Conservation (phyloP, 805 yeast genomes). For the Spathaspora gorwiae region DNA sequence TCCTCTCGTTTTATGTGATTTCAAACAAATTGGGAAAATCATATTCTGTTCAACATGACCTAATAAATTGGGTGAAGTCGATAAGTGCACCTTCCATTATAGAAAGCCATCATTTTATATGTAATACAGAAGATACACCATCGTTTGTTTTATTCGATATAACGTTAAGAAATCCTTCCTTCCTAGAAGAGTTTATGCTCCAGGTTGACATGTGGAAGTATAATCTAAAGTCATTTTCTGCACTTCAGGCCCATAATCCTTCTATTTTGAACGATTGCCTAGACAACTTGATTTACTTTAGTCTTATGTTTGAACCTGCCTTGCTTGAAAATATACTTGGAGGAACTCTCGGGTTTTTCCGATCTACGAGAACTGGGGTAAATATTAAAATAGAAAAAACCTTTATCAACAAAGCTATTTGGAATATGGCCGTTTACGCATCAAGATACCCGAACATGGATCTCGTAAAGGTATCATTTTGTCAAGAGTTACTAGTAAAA, state of each 20-base stretch:
- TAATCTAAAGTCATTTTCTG: constrained; percentile 19
- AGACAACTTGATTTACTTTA: constrained; percentile 24
- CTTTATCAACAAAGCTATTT: constrained; percentile 19
- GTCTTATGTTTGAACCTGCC: constrained; percentile 19
- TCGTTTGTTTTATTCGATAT: constrained; percentile 36
- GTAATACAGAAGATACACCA: constrained; percentile 30
- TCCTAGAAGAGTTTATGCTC: constrained; percentile 24
- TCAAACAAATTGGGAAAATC: background rate
- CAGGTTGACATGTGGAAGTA: constrained; percentile 35
- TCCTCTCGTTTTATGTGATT: background rate
- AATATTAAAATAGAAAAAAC: constrained; percentile 17
- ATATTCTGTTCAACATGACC: constrained; percentile 6
- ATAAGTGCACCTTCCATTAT: constrained; percentile 25
- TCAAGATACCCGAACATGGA: constrained; percentile 2
- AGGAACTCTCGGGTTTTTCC: constrained; percentile 14
- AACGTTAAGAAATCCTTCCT: constrained; percentile 32
- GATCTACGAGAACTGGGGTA: constrained; percentile 15
- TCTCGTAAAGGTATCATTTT: constrained; percentile 1
- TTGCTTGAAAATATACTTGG: constrained; percentile 16
- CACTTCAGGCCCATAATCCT: constrained; percentile 15
- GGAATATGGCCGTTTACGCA: constrained; percentile 22
- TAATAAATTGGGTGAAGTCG: constrained; percentile 28
- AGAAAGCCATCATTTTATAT: constrained; percentile 28
- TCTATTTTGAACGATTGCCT: constrained; percentile 17
- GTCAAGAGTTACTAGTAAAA: constrained; percentile 27